Conservation (phyloP, 768 basidiomycete genomes). For the Pleurotus salmoneostramineus region DNA sequence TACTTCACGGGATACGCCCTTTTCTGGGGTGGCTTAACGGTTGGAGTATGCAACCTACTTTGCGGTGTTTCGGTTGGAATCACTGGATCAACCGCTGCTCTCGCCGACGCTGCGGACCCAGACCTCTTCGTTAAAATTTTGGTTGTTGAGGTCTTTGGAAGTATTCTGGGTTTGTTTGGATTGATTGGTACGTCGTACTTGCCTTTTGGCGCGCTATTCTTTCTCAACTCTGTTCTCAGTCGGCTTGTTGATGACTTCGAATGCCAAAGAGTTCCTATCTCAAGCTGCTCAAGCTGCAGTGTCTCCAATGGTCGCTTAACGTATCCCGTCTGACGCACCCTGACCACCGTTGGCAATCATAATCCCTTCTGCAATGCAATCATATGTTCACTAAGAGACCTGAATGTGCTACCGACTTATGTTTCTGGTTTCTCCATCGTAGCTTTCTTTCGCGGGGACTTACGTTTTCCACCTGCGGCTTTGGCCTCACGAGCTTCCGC, state of each 20-base stretch:
- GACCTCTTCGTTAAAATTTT: slow-evolving; percentile 94
- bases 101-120: slow-evolving; percentile 94
- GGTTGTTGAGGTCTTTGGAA: slow-evolving; percentile 92
- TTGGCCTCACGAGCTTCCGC: not conserved
- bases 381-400: no score
- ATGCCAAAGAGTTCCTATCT: not conserved
- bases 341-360: no score
- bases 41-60: slow-evolving; percentile 90
- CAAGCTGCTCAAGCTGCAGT: not conserved
- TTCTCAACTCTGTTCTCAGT: not conserved
- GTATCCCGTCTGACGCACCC: not conserved
- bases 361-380: no score
- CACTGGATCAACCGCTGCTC: slow-evolving; percentile 91
- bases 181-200: not conserved
- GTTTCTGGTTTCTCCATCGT: not conserved
- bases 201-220: not conserved
- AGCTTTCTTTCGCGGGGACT: not conserved
- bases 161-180: slow-evolving; percentile 17
- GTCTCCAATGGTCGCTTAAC: not conserved
- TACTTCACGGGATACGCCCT: slow-evolving; percentile 95
- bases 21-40: slow-evolving; percentile 96
- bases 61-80: slow-evolving; percentile 94
- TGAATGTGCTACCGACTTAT: no score
- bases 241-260: not conserved
- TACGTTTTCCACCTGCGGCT: not conserved